Base-by-base conservation (phyloP, 768 basidiomycete species). In the Fibroporia radiculosa region DNA sequence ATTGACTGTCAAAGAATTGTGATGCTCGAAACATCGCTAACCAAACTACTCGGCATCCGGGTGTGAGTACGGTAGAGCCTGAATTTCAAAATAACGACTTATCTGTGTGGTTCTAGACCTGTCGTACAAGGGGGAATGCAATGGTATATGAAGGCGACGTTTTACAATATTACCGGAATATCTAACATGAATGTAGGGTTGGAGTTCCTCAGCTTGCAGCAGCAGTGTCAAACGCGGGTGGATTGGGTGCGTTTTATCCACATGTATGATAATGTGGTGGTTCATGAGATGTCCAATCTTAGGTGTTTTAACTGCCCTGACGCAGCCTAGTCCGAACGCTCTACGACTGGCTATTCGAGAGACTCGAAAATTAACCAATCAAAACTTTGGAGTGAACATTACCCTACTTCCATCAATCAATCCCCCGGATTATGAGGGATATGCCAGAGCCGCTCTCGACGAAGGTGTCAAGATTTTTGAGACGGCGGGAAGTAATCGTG, bases 401-500 rank as follows among this genome's bases (percentile, higher is more conserved):
- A 92, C 88, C 0, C 63, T 93, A n/a, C 70, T 95, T 19, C 93
- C 93, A 0, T 78, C 77, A 25, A 95, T 96, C 54, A 87, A 80
- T 45, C 91, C 92, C 0, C 93, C 93, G 2, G 89, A 93, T 54
- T 95, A 97, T 58, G 80, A 75, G 42, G 89, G 84, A 11, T 92
- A 84, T 54, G 86, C 86, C 0, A 69, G 81, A 27, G 89, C 72
- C 6, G 84, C 91, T 7, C 77, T 92, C 37, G 88, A 87, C 49
- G 92, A 93, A 59, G 89, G 89, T 6, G 75, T 95, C n/a, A 71
- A 62, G 56, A 82, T 95, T 33, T 89, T 93, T 57, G 93, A 96
- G 69, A 96, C 93, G 0, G 93, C 93, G 2, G 93, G 92, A 5
- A 89, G 87, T 55, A 92, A 84, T 54, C 88, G 89, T 90, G 55